These are phyloP conservation scores for Pyrenophora seminiperda DNA, from an alignment of 2,329 filamentous ascomycete species.

Conservation along the genomic window DNA sequence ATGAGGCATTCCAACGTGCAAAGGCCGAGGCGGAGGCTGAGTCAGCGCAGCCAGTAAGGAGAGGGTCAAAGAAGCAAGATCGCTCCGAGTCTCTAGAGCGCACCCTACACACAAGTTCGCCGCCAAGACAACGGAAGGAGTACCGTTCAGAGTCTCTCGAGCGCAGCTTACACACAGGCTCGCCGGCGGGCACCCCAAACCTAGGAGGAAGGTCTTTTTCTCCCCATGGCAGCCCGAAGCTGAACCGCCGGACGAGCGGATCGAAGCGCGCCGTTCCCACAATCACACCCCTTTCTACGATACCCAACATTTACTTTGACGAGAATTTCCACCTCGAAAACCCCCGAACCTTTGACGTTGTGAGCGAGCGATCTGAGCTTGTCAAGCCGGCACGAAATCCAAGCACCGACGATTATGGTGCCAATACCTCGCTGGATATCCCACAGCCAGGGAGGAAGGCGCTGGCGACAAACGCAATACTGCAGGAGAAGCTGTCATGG, in stretches of 20 bases:
- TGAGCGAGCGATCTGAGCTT: conserved; percentile 96
- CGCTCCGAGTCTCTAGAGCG: conserved; percentile 55
- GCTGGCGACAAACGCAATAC: conserved; percentile 91
- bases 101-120: conserved; percentile 24
- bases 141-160: too few species aligned
- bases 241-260: conserved; percentile 58
- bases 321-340: conserved; percentile 95
- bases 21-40: conserved; percentile 76
- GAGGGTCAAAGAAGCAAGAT: conserved; percentile 57
- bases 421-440: conserved; percentile 63
- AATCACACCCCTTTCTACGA: conserved; percentile 85
- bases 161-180: conserved; percentile 28
- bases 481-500: conserved; percentile 98
- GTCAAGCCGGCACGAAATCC: conserved; percentile 65
- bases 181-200: conserved; percentile 47
- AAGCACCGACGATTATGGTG: conserved; percentile 58
- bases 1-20: conserved; percentile 84
- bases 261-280: conserved; percentile 69
- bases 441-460: conserved; percentile 73
- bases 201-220: conserved; percentile 46
- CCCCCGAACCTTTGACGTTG: conserved; percentile 91
- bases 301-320: conserved; percentile 92
- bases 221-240: conserved; percentile 56
- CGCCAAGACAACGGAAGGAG: too few species aligned
- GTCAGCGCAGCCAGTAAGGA: conserved; percentile 53